phyloP scores from a whole-genome alignment of 2,329 filamentous ascomycete genomes.

The Amauroascus verrucosus region DNA sequence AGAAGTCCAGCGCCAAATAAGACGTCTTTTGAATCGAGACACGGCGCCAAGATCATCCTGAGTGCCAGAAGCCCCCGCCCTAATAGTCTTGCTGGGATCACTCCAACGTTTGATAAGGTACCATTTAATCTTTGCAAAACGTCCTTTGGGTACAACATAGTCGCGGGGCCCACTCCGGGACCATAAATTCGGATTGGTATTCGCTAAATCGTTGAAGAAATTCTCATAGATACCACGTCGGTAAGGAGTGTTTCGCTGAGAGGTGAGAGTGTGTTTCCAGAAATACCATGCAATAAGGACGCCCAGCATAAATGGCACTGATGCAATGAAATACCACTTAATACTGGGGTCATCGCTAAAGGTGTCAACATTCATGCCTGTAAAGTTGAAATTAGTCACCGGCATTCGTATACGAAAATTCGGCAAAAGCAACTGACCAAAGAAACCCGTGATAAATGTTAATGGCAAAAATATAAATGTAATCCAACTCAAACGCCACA shows the following conservation, averaged over 20 bases:
- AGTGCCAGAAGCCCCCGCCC: slow-evolving; percentile 18
- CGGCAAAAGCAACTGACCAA: slow-evolving; percentile 15
- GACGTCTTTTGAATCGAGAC: slow-evolving; percentile 30
- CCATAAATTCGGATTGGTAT: slow-evolving; percentile 40
- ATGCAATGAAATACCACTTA: slow-evolving; percentile 43
- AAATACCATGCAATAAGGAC: slow-evolving; percentile 41
- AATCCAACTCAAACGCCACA: slow-evolving; percentile 30
- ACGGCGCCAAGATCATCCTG: slow-evolving; percentile 33
- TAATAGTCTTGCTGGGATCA: slow-evolving; percentile 32
- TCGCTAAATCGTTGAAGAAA: slow-evolving; percentile 41
- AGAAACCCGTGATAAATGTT: slow-evolving; percentile 42
- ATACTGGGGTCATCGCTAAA: slow-evolving; percentile 37
- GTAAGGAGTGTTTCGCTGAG: slow-evolving; percentile 36
- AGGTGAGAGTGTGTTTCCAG: slow-evolving; percentile 38
- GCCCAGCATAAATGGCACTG: slow-evolving; percentile 37
- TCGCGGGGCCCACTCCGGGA: slow-evolving; percentile 37
- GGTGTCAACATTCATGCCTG: slow-evolving; percentile 44
- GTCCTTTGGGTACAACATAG: slow-evolving; percentile 32
- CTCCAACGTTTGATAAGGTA: slow-evolving; percentile 40
- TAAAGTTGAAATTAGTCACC: slow-evolving; percentile 8
- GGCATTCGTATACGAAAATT: not conserved
- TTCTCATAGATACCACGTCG: slow-evolving; percentile 43
- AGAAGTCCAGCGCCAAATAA: slow-evolving; percentile 35
- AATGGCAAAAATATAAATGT: slow-evolving; percentile 37
- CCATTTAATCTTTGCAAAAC: slow-evolving; percentile 39